Conservation (phyloP, 352 stramenopile species). For the Peronospora destructor region DNA sequence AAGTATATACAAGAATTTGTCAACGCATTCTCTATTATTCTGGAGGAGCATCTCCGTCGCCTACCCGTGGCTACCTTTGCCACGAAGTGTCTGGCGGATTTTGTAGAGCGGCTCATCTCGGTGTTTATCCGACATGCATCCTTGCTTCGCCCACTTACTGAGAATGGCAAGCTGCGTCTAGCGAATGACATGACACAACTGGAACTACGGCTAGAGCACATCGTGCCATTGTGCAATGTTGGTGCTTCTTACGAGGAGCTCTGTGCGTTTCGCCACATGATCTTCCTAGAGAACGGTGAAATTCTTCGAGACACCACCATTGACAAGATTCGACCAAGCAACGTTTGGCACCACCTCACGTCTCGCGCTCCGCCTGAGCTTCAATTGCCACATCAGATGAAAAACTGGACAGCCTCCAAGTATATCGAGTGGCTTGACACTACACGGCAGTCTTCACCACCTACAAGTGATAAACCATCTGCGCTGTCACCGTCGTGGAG, state of each 20-base stretch:
- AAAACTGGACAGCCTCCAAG: constrained; percentile 59
- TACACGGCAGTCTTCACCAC: constrained; percentile 21
- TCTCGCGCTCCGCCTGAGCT: constrained; percentile 58
- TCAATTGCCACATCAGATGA: constrained; percentile 69
- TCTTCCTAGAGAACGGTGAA: constrained; percentile 62
- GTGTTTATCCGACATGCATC: constrained; percentile 74
- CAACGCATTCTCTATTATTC: constrained; percentile 50
- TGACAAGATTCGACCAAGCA: constrained; percentile 78
- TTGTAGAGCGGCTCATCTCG: constrained; percentile 64
- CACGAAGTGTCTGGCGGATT: constrained; percentile 49
- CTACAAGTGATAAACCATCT: constrained; percentile 18
- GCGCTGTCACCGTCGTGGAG: constrained; percentile 21
- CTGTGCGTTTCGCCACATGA: constrained; percentile 72
- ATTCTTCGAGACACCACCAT: constrained; percentile 64
- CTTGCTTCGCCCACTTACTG: constrained; percentile 62
- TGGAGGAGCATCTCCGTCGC: constrained; percentile 68
- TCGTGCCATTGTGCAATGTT: constrained; percentile 53
- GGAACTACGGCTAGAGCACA: constrained; percentile 56
- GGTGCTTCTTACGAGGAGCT: constrained; percentile 68
- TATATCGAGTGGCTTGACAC: constrained; percentile 82
- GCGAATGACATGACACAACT: constrained; percentile 83
- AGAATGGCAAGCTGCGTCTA: constrained; percentile 69
- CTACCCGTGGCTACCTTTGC: constrained; percentile 48
- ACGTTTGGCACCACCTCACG: constrained; percentile 83
- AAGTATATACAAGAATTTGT: constrained; percentile 79